Evolutionary conservation across 202 grass and related monocot genomes (phyloP), one percentile per base, ranked within the genome.

Genomic region (Schoenoplectus triqueter): DNA sequence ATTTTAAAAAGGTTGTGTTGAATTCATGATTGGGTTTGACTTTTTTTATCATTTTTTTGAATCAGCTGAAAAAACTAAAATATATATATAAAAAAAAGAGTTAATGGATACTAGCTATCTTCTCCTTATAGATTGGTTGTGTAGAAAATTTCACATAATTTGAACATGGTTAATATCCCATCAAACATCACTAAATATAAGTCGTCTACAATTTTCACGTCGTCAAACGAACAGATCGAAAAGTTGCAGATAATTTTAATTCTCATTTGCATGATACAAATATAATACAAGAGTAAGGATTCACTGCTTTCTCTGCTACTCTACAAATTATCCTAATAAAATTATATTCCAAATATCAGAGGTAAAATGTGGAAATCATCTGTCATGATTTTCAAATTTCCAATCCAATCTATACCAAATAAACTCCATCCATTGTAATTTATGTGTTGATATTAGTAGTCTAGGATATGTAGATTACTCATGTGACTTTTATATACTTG

Each of bases 131-230:
- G 1, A 41, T 41, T 41, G 64, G 9, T 41, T 67, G 64, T 41
- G 3, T 40, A 5, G 5, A 8, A 67, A 67, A 11, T 67, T 70
- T 46, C 31, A 31, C 31, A 31, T 31, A 31, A 31, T 31, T 31
- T 31, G 7, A 69, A 45, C 39, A 6, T n/a, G 7, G 15, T n/a
- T 7, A 0, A 69, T 46, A 7, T 70, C n/a, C 3, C 6, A 17
- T n/a, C 4, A 44, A 44, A 44, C 6, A n/a, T 1, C n/a, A 7
- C 3, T 18, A 71, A 10, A 71, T 18, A 48, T 18, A 9, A 7
- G 50, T 59, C n/a, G 78, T 69, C 50, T 49, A 50, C 67, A 80
- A 82, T 73, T 74, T 60, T 65, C 6, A 71, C 3, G 69, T 19
- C 6, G 6, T 10, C 18, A 8, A 69, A 45, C 45, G 5, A 64